Evolutionary conservation across 306 rosid species (phyloP).

Genomic region (Pachyrhizus erosus): DNA sequence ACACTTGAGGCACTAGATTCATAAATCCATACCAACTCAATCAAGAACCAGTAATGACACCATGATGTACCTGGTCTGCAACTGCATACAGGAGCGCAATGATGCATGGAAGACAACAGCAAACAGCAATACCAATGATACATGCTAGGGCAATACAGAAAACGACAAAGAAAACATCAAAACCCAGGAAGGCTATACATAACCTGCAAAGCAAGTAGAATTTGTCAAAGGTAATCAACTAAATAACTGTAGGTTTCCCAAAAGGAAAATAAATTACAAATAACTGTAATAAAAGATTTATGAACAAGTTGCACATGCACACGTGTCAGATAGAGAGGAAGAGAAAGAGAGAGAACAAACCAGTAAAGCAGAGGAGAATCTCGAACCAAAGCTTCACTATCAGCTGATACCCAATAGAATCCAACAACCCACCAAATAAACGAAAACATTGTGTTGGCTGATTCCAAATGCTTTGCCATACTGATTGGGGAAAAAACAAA

Average conservation of each 20-base stretch:
- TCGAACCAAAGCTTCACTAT: constrained; percentile 66
- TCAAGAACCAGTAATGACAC: constrained; percentile 33
- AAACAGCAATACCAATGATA: constrained; percentile 89
- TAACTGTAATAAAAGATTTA: neutral
- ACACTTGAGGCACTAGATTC: constrained; percentile 32
- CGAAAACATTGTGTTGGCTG: constrained; percentile 97
- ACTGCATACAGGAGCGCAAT: constrained; percentile 95
- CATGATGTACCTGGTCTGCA: constrained; percentile 85
- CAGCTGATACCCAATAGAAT: constrained; percentile 95
- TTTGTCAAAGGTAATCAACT: constrained; percentile 34
- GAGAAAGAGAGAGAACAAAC: constrained; percentile 53
- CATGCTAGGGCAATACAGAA: constrained; percentile 99
- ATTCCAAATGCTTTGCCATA: constrained; percentile 87
- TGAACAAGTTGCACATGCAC: constrained; percentile 18
- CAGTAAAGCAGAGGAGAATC: constrained; percentile 90
- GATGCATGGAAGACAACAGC: constrained; percentile 97
- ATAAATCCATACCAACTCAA: constrained; percentile 22
- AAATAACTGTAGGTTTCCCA: constrained; percentile 33
- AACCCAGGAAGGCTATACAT: constrained; percentile 90
- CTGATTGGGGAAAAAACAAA: constrained; percentile 42
- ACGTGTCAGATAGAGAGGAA: constrained; percentile 17
- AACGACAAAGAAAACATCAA: constrained; percentile 97
- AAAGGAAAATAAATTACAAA: constrained; percentile 29
- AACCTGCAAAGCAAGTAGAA: constrained; percentile 74
- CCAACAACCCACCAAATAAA: constrained; percentile 99